A percentile compares a stretch with the other conserved stretches of the same genome.
phyloP scores from a whole-genome alignment of 306 rosid species.

The Prunus mume region DNA sequence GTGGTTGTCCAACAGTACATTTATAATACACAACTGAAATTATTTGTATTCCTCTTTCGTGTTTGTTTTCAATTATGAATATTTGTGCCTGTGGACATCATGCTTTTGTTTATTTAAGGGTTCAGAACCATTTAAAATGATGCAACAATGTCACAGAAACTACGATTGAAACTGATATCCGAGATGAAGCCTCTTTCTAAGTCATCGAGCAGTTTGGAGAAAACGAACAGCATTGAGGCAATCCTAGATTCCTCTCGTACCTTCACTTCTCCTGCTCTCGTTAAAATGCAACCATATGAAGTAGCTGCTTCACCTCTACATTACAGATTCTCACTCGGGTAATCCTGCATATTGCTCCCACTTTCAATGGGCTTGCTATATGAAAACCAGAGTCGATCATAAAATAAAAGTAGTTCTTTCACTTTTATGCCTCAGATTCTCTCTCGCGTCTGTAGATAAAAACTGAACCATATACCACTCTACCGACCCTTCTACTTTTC shows the following conservation, averaged over 20 bases:
- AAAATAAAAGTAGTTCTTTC: conserved; percentile 1
- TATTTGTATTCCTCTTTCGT: no score
- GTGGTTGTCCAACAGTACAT: no score
- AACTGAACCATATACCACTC: conserved; percentile 47
- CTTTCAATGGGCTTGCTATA: background rate
- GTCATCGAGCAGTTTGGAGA: background rate
- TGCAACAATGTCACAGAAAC: background rate
- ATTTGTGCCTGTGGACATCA: background rate
- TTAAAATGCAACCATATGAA: background rate
- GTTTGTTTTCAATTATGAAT: no score
- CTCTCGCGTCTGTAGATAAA: conserved; percentile 59
- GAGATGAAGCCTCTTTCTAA: background rate
- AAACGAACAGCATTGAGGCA: background rate
- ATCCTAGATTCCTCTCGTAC: background rate
- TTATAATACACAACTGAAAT: no score
- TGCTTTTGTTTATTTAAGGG: background rate
- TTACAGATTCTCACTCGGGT: background rate
- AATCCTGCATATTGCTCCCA: background rate
- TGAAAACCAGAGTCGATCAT: background rate
- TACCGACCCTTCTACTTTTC: conserved; percentile 68
- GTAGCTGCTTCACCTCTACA: background rate
- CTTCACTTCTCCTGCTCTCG: background rate
- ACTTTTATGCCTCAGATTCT: conserved; percentile 47
- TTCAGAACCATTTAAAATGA: background rate
- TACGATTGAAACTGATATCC: background rate